These are phyloP conservation scores for Naematelia encephala DNA, from an alignment of 768 basidiomycete genomes.

Conservation along the genomic window DNA sequence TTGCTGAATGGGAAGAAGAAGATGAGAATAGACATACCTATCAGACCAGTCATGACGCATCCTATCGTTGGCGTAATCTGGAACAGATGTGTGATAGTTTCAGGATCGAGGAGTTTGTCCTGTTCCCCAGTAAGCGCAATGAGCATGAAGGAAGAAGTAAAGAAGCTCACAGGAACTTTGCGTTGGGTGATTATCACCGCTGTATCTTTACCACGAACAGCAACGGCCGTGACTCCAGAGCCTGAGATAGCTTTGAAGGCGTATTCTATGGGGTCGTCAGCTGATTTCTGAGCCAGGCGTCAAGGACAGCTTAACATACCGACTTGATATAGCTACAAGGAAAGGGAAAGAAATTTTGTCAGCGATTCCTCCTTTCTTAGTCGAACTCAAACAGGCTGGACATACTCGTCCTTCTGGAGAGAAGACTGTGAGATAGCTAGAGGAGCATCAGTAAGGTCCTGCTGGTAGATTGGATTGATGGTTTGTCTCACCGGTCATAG, in stretches of 20 bases:
- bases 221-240: constrained; percentile 88
- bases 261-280: constrained; percentile 64
- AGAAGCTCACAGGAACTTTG: constrained; percentile 81
- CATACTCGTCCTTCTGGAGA: constrained; percentile 75
- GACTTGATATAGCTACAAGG: constrained; percentile 85
- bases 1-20: not conserved
- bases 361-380: constrained; percentile 6
- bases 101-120: constrained; percentile 96
- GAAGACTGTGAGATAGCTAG: constrained; percentile 88
- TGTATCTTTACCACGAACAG: constrained; percentile 91
- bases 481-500: constrained; percentile 70
- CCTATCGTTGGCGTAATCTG: constrained; percentile 95
- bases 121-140: constrained; percentile 45
- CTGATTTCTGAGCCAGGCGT: not conserved
- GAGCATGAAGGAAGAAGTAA: not conserved
- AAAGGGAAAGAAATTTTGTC: not conserved
- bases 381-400: no score
- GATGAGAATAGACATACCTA: constrained; percentile 59
- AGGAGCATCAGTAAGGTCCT: constrained; percentile 2
- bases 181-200: constrained; percentile 95
- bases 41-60: constrained; percentile 95
- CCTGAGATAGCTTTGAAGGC: constrained; percentile 99
- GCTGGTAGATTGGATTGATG: constrained; percentile 36
- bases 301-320: constrained; percentile 49
- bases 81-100: constrained; percentile 90